phyloP scores from a whole-genome alignment of 1,284 basidiomycete genomes.

The Porogramme epimiltina region DNA sequence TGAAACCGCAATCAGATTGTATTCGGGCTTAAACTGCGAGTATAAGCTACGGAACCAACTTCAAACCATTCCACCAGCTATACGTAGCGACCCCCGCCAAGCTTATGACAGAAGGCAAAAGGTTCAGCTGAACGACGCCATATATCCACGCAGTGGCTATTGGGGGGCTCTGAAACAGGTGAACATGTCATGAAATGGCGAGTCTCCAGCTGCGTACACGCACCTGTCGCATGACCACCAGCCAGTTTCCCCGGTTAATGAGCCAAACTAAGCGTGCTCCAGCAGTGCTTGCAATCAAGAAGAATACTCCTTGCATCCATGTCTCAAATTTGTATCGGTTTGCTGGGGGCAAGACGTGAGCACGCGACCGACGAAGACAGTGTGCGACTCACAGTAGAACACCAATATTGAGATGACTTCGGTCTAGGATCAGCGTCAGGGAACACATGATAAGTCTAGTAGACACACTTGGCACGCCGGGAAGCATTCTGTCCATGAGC shows the following conservation, averaged over 20 bases:
- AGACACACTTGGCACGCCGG: slow-evolving; percentile 70
- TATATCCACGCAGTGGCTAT: slow-evolving; percentile 78
- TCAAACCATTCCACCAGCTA: slow-evolving; percentile 62
- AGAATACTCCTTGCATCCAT: slow-evolving; percentile 55
- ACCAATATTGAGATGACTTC: slow-evolving; percentile 72
- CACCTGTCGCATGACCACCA: slow-evolving; percentile 73
- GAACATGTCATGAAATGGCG: neutral
- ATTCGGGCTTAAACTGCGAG: no score
- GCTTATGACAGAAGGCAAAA: slow-evolving; percentile 60
- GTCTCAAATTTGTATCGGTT: slow-evolving; percentile 60
- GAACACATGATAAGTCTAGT: neutral
- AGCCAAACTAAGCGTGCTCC: slow-evolving; percentile 71
- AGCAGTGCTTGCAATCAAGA: slow-evolving; percentile 54
- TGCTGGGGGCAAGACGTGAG: slow-evolving; percentile 39
- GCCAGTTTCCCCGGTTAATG: slow-evolving; percentile 67
- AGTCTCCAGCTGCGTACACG: slow-evolving; percentile 11
- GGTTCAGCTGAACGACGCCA: slow-evolving; percentile 63
- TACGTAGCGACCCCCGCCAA: slow-evolving; percentile 55
- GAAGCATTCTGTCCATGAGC: slow-evolving; percentile 56
- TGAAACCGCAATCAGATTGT: no score
- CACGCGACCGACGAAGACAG: neutral
- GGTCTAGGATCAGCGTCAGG: neutral
- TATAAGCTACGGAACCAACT: slow-evolving; percentile 35
- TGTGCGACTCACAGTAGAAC: slow-evolving; percentile 69
- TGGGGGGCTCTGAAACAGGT: slow-evolving; percentile 58